Conservation (phyloP, 202 grass and related monocot species). For the Elaeis oleifera region DNA sequence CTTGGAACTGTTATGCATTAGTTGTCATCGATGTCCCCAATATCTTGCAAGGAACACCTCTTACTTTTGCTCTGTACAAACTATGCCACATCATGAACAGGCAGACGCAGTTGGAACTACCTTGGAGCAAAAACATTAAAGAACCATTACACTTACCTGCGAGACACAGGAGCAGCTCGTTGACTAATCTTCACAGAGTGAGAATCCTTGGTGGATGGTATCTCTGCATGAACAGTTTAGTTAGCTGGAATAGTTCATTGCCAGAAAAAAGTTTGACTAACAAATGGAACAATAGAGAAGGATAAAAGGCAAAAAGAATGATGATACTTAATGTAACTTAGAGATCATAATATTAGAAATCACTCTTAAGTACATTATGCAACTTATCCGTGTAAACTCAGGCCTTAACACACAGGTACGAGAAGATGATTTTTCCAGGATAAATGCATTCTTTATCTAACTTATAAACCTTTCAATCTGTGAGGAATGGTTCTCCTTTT, state of each 20-base stretch:
- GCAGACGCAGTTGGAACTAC: background rate
- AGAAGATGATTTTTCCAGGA: too few species aligned
- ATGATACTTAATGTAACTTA: too few species aligned
- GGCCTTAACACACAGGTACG: too few species aligned
- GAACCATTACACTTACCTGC: slow-evolving; percentile 31
- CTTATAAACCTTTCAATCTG: too few species aligned
- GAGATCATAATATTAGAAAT: too few species aligned
- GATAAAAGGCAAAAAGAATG: too few species aligned
- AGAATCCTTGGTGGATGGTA: slow-evolving; percentile 26
- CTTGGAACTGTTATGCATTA: slow-evolving; percentile 1
- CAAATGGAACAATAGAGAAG: too few species aligned
- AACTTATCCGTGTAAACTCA: too few species aligned
- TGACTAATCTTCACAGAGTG: slow-evolving; percentile 34
- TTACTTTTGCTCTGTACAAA: slow-evolving; percentile 39
- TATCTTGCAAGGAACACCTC: slow-evolving; percentile 74
- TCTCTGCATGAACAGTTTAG: slow-evolving; percentile 27
- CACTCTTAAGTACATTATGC: too few species aligned
- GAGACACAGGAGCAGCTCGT: slow-evolving; percentile 29
- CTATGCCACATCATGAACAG: background rate
- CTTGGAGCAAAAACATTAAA: background rate
- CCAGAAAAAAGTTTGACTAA: too few species aligned
- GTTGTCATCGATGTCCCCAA: slow-evolving; percentile 34
- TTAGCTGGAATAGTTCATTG: slow-evolving; percentile 18
- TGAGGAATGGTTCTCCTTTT: too few species aligned
- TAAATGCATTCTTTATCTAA: too few species aligned